Evolutionary conservation across 2,329 filamentous ascomycete species (phyloP), one percentile per base, ranked within the genome.

Genomic region (Claviceps sorghi): DNA sequence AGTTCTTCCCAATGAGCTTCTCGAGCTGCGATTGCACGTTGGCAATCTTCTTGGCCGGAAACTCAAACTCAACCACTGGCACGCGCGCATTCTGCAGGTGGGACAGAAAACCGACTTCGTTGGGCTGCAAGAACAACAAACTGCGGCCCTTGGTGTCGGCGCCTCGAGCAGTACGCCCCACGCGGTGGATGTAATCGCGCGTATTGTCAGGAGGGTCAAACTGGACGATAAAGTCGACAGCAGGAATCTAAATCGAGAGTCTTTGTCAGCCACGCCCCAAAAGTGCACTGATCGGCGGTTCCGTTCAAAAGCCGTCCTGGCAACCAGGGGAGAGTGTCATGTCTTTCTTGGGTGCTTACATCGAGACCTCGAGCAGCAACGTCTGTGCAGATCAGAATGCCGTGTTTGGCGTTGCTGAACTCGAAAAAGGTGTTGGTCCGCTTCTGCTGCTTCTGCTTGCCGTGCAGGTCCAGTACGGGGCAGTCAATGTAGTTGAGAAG

Each of bases 361-460:
- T 97, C 93, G 48, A 98, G 78, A 38, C 93, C 93, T 74, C 93
- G 78, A 3, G 93, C 93, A 46, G 93, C 93, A 57, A 98, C 93
- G 63, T 98, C 93, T 0, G 93, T 98, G 71, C 90, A 96, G 60
- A 98, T 93, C 51, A 98, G 70, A 0, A 87, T 95, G 26, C 91
- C 93, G 58, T 86, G 80, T 58, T 82, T 83, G 19, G 90, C 75
- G 57, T 78, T 78, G 67, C 74, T 76, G 67, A 98, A 98, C 67
- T 97, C 91, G 68, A 97, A 98, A 68, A 98, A 98, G 1, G 89
- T 95, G 65, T 94, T 95, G 26, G 93, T 98, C n/a, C 93, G 86
- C 69, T 95, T 95, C 70, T 96, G 89, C 70, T 98, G 93, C 71
- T 98, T 98, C 71, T 95, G 88, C 72, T 98, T 96, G 59, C 89